Percentiles rank a stretch among this genome's conserved stretches.
These are phyloP conservation scores for Candida saitoana DNA, from an alignment of 805 yeast genomes.

Conservation along the genomic window DNA sequence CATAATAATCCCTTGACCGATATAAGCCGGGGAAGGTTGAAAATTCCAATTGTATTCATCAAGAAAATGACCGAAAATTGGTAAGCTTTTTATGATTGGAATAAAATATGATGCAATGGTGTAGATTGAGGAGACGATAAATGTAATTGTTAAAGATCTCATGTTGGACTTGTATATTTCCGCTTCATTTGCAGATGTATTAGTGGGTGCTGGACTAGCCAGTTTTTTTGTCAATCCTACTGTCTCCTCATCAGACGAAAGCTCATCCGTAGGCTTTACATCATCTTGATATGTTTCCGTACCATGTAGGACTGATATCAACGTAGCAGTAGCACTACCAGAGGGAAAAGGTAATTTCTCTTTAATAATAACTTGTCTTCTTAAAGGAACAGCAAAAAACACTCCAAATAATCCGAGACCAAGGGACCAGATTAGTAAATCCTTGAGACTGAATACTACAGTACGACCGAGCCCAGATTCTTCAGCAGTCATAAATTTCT, in stretches of 20 bases:
- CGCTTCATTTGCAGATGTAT: not conserved
- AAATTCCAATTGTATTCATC: constrained; percentile 72
- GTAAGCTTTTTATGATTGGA: constrained; percentile 65
- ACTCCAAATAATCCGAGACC: constrained; percentile 94
- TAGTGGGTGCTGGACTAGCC: not conserved
- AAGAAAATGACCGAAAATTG: constrained; percentile 66
- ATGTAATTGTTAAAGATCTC: constrained; percentile 54
- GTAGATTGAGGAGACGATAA: constrained; percentile 64
- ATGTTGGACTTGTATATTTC: constrained; percentile 53
- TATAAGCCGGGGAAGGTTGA: constrained; percentile 95
- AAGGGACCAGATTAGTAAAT: constrained; percentile 74
- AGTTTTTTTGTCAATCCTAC: not conserved
- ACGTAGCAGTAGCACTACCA: constrained; percentile 92
- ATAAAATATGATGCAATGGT: constrained; percentile 69
- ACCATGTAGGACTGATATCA: constrained; percentile 82
- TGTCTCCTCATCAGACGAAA: constrained; percentile 5
- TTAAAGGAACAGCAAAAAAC: constrained; percentile 85
- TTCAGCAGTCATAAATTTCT: constrained; percentile 71
- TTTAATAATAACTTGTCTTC: constrained; percentile 81
- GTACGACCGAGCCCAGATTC: constrained; percentile 63
- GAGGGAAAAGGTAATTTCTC: constrained; percentile 91
- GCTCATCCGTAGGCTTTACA: not conserved
- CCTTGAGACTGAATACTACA: constrained; percentile 34
- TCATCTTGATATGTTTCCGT: constrained; percentile 46
- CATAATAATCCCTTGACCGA: constrained; percentile 98